phyloP scores from a whole-genome alignment of 2,329 filamentous ascomycete genomes.

The Chrysoporthe cubensis region DNA sequence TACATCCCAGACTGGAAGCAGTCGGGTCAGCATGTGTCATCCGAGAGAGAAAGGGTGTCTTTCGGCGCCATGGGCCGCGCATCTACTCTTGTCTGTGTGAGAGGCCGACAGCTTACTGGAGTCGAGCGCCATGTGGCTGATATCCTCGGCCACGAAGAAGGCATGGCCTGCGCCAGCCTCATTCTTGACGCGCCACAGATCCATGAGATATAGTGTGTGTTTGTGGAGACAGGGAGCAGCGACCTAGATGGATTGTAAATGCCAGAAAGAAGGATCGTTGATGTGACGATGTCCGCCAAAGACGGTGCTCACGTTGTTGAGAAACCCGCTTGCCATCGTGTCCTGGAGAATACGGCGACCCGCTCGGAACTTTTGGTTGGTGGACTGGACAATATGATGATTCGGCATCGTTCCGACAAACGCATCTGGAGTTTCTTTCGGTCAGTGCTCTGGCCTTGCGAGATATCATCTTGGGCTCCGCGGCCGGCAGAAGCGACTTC shows the following conservation, averaged over 20 bases:
- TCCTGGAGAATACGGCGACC: slow-evolving; percentile 23
- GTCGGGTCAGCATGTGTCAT: no score
- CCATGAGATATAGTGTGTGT: slow-evolving; percentile 17
- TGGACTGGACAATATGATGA: slow-evolving; percentile 22
- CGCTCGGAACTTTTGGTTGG: slow-evolving; percentile 18
- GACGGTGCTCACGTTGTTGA: slow-evolving; percentile 33
- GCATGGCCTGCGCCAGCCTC: slow-evolving; percentile 6
- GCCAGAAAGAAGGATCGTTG: background rate
- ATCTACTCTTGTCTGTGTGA: no score
- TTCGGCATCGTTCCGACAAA: slow-evolving; percentile 20
- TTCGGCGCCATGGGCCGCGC: no score
- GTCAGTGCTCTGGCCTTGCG: background rate
- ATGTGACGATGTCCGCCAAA: slow-evolving; percentile 31
- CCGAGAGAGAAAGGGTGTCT: no score
- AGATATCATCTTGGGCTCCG: background rate
- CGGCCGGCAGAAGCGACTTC: background rate
- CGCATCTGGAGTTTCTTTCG: slow-evolving; percentile 23
- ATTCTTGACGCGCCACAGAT: slow-evolving; percentile 20
- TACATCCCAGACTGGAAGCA: slow-evolving; percentile 19
- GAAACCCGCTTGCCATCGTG: slow-evolving; percentile 23
- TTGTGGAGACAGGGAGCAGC: slow-evolving; percentile 20
- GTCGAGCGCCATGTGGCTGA: slow-evolving; percentile 25
- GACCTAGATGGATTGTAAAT: background rate
- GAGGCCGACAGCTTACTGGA: slow-evolving; percentile 11
- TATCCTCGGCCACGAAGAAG: slow-evolving; percentile 12